Evolutionary conservation across 441 rosid genomes (phyloP).

Genomic region (Pelargonium citronellum): DNA sequence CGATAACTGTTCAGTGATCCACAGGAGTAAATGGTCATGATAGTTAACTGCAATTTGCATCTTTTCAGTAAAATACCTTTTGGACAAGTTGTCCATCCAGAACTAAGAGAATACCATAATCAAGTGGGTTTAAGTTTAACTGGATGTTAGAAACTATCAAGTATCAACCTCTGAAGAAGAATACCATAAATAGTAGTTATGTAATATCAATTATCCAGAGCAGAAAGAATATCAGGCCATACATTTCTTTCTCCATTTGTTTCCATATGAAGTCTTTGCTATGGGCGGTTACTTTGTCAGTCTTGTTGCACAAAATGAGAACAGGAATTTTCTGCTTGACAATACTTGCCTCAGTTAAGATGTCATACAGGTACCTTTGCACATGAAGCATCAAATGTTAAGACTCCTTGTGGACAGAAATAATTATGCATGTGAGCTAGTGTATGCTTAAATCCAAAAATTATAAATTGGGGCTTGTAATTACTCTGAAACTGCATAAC

Average conservation of each 20-base stretch:
- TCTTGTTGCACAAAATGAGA: slow-evolving; percentile 77
- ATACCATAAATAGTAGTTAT: slow-evolving; percentile 12
- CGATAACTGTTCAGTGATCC: background rate
- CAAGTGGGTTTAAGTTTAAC: background rate
- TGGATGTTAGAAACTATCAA: slow-evolving; percentile 4
- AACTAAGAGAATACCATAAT: background rate
- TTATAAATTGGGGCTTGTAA: background rate
- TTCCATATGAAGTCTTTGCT: slow-evolving; percentile 81
- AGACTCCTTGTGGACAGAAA: slow-evolving; percentile 1
- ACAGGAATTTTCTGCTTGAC: slow-evolving; percentile 70
- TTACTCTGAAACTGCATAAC: slow-evolving; percentile 72
- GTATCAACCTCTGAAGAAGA: slow-evolving; percentile 6
- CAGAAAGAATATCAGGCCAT: slow-evolving; percentile 21
- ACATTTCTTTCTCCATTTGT: slow-evolving; percentile 96
- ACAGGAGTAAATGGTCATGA: too few relatives aligned
- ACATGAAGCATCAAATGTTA: slow-evolving; percentile 22
- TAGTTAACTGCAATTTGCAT: too few relatives aligned
- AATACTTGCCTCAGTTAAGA: slow-evolving; percentile 66
- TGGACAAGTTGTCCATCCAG: too few relatives aligned
- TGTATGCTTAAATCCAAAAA: background rate
- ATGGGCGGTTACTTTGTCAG: slow-evolving; percentile 90
- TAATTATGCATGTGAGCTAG: background rate
- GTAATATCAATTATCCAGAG: background rate
- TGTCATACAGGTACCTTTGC: slow-evolving; percentile 73
- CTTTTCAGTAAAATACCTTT: too few relatives aligned